phyloP scores from a whole-genome alignment of 2,329 filamentous ascomycete genomes.

The Tolypocladium ovalisporum region DNA sequence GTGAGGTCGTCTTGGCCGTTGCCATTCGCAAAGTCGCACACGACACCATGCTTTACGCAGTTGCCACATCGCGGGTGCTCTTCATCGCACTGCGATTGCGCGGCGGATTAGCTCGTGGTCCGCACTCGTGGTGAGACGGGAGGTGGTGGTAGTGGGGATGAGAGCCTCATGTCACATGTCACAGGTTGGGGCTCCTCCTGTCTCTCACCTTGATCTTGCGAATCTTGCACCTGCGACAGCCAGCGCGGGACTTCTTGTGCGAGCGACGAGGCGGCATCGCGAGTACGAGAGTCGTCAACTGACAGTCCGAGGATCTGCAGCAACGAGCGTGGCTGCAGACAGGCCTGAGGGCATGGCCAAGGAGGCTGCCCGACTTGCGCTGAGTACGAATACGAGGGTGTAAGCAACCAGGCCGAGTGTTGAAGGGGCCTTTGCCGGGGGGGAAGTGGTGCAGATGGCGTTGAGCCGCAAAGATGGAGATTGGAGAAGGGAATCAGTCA shows the following conservation, averaged over 20 bases:
- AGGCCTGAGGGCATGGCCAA: conserved; percentile 13
- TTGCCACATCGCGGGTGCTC: conserved; percentile 54
- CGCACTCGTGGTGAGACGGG: background rate
- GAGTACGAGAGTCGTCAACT: conserved; percentile 12
- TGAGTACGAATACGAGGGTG: background rate
- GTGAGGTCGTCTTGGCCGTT: conserved; percentile 33
- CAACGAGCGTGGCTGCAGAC: conserved; percentile 13
- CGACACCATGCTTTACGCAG: conserved; percentile 55
- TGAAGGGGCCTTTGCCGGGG: background rate
- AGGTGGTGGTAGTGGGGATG: background rate
- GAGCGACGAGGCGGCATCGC: conserved; percentile 54
- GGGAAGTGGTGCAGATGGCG: background rate
- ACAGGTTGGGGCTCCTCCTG: too few species aligned
- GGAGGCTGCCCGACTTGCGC: background rate
- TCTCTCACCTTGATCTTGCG: conserved; percentile 57
- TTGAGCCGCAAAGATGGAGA: background rate
- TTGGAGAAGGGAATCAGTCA: background rate
- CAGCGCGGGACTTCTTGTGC: conserved; percentile 60
- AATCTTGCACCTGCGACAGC: conserved; percentile 54
- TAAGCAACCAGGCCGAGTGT: background rate
- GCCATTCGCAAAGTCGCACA: conserved; percentile 52
- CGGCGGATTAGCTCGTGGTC: background rate
- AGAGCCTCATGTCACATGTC: background rate
- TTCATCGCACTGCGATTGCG: conserved; percentile 46
- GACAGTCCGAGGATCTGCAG: conserved; percentile 9